These are phyloP conservation scores for Fusarium pseudoanthophilum DNA, from an alignment of 2,329 filamentous ascomycete genomes.

Conservation along the genomic window DNA sequence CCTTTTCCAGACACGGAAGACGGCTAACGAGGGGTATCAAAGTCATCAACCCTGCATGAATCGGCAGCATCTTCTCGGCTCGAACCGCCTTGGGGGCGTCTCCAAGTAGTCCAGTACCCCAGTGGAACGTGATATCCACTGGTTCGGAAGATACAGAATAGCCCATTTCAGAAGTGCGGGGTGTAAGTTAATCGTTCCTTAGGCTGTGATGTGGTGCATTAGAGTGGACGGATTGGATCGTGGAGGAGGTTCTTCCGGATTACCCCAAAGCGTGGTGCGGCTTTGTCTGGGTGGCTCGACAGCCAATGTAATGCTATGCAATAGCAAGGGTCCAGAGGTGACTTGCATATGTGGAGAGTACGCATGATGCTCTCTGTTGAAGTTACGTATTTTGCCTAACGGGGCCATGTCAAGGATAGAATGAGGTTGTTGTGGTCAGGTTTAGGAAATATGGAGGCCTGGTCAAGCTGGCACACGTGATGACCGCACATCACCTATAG, in stretches of 20 bases:
- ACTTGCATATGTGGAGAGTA: slow-evolving; percentile 12
- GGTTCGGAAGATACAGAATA: slow-evolving; percentile 15
- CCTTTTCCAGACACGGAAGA: slow-evolving; percentile 21
- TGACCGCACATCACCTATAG: background rate
- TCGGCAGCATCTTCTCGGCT: slow-evolving; percentile 30
- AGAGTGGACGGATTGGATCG: slow-evolving; percentile 32
- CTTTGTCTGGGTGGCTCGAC: slow-evolving; percentile 28
- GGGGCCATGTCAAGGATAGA: slow-evolving; percentile 4
- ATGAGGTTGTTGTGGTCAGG: slow-evolving; percentile 4
- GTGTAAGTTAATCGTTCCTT: slow-evolving; percentile 8
- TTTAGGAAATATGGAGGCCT: background rate
- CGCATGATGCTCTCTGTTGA: slow-evolving; percentile 2
- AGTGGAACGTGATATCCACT: slow-evolving; percentile 22
- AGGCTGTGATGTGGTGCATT: slow-evolving; percentile 1
- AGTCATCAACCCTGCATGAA: slow-evolving; percentile 11
- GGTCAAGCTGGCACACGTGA: slow-evolving; percentile 29
- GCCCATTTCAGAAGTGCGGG: slow-evolving; percentile 34
- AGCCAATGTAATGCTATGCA: slow-evolving; percentile 10
- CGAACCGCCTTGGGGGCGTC: slow-evolving; percentile 34
- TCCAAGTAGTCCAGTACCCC: slow-evolving; percentile 28
- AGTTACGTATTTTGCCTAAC: background rate
- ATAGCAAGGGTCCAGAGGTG: slow-evolving; percentile 13
- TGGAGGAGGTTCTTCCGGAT: slow-evolving; percentile 41
- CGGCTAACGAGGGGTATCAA: background rate
- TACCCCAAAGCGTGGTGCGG: slow-evolving; percentile 37